Conservation (phyloP, 192 early-diverging fungal genomes). For the Rhizophagus sp. region DNA sequence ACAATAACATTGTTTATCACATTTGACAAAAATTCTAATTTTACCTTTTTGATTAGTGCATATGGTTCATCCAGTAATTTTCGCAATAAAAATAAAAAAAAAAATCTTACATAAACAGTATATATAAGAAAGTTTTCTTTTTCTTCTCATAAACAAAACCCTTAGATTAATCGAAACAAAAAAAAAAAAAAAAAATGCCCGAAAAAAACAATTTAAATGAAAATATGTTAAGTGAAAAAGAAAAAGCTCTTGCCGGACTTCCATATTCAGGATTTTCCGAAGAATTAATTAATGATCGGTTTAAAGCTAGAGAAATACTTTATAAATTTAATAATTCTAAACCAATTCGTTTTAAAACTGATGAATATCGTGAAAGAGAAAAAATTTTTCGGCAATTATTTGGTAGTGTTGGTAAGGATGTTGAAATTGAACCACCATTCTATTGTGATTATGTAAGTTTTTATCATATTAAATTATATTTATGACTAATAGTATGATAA, state of each 20-base stretch:
- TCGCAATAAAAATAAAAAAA: no score
- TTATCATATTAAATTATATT: constrained; percentile 5
- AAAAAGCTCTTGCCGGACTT: constrained; percentile 20
- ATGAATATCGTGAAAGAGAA: not conserved
- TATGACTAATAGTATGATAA: not conserved
- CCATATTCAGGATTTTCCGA: not conserved
- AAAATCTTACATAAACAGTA: no score
- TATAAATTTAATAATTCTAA: constrained; percentile 24
- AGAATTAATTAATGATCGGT: constrained; percentile 9
- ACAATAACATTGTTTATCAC: no score
- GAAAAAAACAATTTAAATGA: not conserved
- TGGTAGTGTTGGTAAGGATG: constrained; percentile 58
- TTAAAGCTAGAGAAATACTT: constrained; percentile 9
- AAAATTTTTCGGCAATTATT: constrained; percentile 13
- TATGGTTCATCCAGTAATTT: no score
- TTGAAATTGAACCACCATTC: constrained; percentile 68
- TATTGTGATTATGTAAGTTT: constrained; percentile 68
- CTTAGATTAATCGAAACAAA: no score
- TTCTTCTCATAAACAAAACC: no score
- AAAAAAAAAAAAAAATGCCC: not conserved
- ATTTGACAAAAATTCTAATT: no score
- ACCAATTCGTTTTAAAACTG: not conserved
- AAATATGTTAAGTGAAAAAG: constrained; percentile 11
- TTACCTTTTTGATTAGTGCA: no score
- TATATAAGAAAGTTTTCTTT: no score